Evolutionary conservation across 768 basidiomycete species (phyloP).

Genomic region (Leccinum truebloodii): DNA sequence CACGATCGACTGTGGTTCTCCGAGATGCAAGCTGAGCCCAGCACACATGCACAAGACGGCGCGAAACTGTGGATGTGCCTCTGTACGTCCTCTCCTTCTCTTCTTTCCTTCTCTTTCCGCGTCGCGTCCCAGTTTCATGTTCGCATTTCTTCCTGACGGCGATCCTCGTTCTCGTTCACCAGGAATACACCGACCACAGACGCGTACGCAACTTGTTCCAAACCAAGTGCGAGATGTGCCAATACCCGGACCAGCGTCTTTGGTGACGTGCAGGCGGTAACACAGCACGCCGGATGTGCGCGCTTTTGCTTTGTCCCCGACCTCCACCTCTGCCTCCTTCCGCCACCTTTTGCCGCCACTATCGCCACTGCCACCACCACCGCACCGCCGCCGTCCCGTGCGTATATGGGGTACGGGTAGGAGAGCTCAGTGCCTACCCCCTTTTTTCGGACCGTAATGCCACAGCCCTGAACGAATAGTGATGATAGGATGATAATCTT

Average conservation of each 20-base stretch:
- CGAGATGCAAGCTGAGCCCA: slow-evolving; percentile 52
- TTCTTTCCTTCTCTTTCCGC: background rate
- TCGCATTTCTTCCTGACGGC: slow-evolving; percentile 2
- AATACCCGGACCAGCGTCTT: slow-evolving; percentile 30
- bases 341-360: slow-evolving; percentile 4
- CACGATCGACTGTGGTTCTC: slow-evolving; percentile 53
- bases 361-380: background rate
- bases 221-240: slow-evolving; percentile 60
- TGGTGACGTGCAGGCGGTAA: slow-evolving; percentile 16
- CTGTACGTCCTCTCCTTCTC: slow-evolving; percentile 25
- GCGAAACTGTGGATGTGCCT: slow-evolving; percentile 56
- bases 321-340: slow-evolving; percentile 3
- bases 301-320: background rate
- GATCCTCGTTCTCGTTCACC: background rate
- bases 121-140: background rate
- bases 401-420: background rate
- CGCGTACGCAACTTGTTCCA: slow-evolving; percentile 68
- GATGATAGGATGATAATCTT: background rate
- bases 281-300: background rate
- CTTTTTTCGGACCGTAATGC: background rate
- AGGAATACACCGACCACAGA: slow-evolving; percentile 49
- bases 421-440: background rate
- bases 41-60: slow-evolving; percentile 63
- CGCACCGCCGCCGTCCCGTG: background rate
- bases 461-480: background rate